Base-by-base conservation (phyloP, 1,139 yeast species). In the Candida tetrigidarum region DNA sequence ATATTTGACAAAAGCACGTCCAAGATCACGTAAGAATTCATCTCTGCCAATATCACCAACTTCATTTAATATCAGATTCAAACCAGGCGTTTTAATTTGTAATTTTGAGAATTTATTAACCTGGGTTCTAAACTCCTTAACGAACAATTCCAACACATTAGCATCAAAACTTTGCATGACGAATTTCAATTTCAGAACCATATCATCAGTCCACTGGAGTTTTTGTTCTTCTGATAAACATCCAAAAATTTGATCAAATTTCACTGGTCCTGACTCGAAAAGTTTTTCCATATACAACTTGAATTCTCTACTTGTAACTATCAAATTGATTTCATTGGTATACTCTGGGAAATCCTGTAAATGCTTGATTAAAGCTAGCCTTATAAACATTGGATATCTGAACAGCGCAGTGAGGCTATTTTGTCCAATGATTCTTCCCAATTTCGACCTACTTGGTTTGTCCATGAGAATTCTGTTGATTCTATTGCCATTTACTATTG, bases 161-260 rank as follows among this genome's bases (percentile, higher is more conserved):
- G 39, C 39, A 35, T 42, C 44, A 15, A 42, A 27, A 11, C 27
- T 12, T 9, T 11, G 18, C 19, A 45, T n/a, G 10, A 42, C 34
- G 11, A 30, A 10, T 5, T 37, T 30, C 4, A 48, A 14, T n/a
- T 36, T 42, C 5, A 39, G 25, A 5, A 48, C 33, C 15, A 47
- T n/a, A 5, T 29, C 28, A 18, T 38, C 26, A 8, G 47, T 41
- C 50, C 53, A 51, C 3, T n/a, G 16, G 6, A 33, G 20, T 25
- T 45, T 42, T 30, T 50, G 46, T 14, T 22, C 32, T 26, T 34
- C 46, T 5, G 55, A 47, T 20, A 49, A 26, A 22, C 46, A 45
- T 15, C 42, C 49, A 43, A 50, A 42, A 8, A 44, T 22, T 32
- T 41, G 48, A 39, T 47, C 20, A 12, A 32, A 32, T 19, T n/a